Conservation (phyloP, 2,329 filamentous ascomycete species). For the Lecanoromycetidae sp. region DNA sequence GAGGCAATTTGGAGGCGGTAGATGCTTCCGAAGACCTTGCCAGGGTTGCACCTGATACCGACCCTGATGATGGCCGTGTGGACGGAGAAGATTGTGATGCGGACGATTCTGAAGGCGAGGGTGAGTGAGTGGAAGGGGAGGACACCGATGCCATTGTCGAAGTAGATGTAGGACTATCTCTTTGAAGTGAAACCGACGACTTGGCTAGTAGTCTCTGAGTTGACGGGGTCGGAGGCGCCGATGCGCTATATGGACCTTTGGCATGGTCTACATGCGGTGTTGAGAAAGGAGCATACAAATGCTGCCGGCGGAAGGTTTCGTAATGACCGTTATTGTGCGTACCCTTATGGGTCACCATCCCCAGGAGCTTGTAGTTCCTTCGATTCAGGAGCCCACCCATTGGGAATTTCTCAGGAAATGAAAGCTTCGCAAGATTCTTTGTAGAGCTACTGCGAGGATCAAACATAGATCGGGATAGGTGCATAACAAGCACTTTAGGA, state of each 20-base stretch:
- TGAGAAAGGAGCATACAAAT: conserved; percentile 64
- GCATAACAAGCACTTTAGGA: conserved; percentile 80
- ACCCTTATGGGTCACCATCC: conserved; percentile 85
- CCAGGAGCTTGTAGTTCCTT: conserved; percentile 71
- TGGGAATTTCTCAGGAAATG: conserved; percentile 76
- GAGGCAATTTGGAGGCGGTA: neutral
- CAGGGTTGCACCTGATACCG: neutral
- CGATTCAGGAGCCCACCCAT: conserved; percentile 68
- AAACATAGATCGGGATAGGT: conserved; percentile 87
- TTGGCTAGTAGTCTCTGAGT: conserved; percentile 15
- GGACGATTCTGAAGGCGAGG: conserved; percentile 27
- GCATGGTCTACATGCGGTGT: conserved; percentile 69
- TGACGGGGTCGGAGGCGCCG: conserved; percentile 36
- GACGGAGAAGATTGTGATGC: conserved; percentile 20
- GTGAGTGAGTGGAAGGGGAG: conserved; percentile 21
- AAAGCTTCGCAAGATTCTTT: conserved; percentile 90
- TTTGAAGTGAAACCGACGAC: neutral
- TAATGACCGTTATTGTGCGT: conserved; percentile 96
- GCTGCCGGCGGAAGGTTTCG: conserved; percentile 85
- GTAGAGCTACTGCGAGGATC: conserved; percentile 63
- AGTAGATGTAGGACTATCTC: neutral
- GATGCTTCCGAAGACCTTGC: neutral
- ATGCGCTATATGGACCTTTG: conserved; percentile 60
- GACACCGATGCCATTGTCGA: conserved; percentile 9
- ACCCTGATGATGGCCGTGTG: conserved; percentile 14